Conservation (phyloP, 768 basidiomycete genomes). For the Daedalea quercina region DNA sequence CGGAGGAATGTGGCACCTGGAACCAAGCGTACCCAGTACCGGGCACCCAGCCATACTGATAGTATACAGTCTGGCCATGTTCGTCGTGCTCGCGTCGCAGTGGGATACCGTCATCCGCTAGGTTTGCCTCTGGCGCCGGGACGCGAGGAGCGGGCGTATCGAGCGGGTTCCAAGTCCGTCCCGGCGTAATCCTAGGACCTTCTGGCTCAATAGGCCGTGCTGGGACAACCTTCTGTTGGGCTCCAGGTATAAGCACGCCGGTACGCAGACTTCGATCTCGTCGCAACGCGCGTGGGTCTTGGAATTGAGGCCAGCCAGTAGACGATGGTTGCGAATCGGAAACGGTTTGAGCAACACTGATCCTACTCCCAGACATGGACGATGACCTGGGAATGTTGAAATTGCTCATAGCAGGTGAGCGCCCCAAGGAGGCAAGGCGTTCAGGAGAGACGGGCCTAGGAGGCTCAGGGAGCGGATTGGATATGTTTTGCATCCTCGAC, state of each 20-base stretch:
- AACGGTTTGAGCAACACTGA: not conserved
- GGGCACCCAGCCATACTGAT: constrained; percentile 3
- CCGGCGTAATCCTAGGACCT: not conserved
- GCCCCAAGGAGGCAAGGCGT: not conserved
- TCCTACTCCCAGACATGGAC: not conserved
- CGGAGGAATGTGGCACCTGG: not conserved
- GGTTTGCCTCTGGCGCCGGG: not conserved
- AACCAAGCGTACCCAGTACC: constrained; percentile 1
- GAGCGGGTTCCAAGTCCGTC: not conserved
- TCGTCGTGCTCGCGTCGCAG: not conserved
- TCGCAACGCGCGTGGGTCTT: constrained; percentile 1
- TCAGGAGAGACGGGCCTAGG: constrained; percentile 6
- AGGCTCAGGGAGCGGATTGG: constrained; percentile 14
- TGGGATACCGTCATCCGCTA: not conserved
- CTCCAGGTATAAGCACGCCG: constrained; percentile 13
- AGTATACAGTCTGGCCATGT: not conserved
- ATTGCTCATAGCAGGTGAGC: not conserved
- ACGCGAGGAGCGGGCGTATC: not conserved
- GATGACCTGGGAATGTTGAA: not conserved
- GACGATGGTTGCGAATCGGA: not conserved
- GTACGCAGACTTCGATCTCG: constrained; percentile 6
- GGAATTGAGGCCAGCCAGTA: not conserved
- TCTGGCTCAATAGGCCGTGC: not conserved
- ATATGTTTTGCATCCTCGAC: constrained; percentile 4
- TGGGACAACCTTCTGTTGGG: constrained; percentile 9